Percentiles rank a stretch among this genome's conserved stretches.
These are phyloP conservation scores for Wolfiporia cocos DNA, from an alignment of 1,284 basidiomycete genomes.

Conservation along the genomic window DNA sequence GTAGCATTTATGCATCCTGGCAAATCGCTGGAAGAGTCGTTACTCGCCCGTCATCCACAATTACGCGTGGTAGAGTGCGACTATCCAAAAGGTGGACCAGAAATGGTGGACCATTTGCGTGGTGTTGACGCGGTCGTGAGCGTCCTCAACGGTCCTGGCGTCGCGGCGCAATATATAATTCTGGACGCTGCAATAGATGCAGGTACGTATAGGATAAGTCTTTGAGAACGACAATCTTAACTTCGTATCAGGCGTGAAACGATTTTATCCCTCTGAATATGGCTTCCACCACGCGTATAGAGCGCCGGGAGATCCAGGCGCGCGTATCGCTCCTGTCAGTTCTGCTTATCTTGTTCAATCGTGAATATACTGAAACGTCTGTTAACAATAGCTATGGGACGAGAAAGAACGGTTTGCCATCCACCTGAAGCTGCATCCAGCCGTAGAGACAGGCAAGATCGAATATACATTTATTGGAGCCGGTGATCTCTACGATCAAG, in stretches of 20 bases:
- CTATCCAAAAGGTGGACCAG: slow-evolving; percentile 4
- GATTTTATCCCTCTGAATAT: slow-evolving; percentile 7
- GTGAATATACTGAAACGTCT: too few relatives aligned
- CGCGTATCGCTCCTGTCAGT: slow-evolving; percentile 4
- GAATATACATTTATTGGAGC: slow-evolving; percentile 9
- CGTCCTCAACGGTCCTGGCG: slow-evolving; percentile 4
- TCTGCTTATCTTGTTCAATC: background rate
- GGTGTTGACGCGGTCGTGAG: slow-evolving; percentile 7
- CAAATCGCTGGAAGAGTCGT: background rate
- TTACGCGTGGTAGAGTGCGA: background rate
- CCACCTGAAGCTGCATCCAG: slow-evolving; percentile 7
- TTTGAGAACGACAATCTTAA: background rate
- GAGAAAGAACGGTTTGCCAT: slow-evolving; percentile 6
- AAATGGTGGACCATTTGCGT: slow-evolving; percentile 1
- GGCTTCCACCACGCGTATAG: slow-evolving; percentile 6
- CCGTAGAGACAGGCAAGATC: slow-evolving; percentile 6
- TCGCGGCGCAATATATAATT: slow-evolving; percentile 2
- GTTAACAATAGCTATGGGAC: slow-evolving; percentile 8
- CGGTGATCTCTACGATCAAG: slow-evolving; percentile 9
- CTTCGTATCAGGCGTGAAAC: slow-evolving; percentile 2
- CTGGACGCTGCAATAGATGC: slow-evolving; percentile 5
- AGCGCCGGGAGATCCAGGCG: slow-evolving; percentile 5
- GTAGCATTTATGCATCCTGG: background rate
- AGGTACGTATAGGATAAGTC: slow-evolving; percentile 1
- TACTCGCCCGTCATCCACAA: slow-evolving; percentile 1